Conservation (phyloP, 2,329 filamentous ascomycete species). For the Ophiostoma piceae region DNA sequence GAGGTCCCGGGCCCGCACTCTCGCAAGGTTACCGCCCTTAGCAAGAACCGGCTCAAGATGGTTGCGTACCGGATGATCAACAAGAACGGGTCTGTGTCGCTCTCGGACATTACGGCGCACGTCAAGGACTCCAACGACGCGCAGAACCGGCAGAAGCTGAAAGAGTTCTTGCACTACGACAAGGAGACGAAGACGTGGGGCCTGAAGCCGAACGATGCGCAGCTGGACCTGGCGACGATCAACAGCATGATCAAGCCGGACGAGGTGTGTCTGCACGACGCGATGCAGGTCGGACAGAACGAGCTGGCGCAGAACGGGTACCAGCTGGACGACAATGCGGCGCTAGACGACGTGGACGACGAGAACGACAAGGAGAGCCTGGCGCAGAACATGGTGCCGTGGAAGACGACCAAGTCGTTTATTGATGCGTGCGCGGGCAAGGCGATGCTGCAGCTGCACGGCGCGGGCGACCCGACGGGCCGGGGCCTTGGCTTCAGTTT, state of each 20-base stretch:
- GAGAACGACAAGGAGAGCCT: constrained; percentile 65
- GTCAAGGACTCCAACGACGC: constrained; percentile 90
- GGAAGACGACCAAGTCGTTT: constrained; percentile 96
- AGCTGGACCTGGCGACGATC: constrained; percentile 76
- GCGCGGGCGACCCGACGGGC: constrained; percentile 89
- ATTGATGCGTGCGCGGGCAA: constrained; percentile 89
- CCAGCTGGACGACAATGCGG: constrained; percentile 56
- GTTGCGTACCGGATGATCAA: constrained; percentile 84
- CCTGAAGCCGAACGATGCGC: constrained; percentile 63
- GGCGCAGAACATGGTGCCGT: constrained; percentile 86
- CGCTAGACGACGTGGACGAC: constrained; percentile 61
- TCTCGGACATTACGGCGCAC: constrained; percentile 85
- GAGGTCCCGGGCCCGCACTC: constrained; percentile 93
- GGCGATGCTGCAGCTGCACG: constrained; percentile 92
- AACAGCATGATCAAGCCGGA: constrained; percentile 90
- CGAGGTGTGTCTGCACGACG: constrained; percentile 88
- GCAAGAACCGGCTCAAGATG: constrained; percentile 95
- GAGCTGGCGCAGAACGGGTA: constrained; percentile 89
- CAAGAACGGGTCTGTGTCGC: constrained; percentile 65
- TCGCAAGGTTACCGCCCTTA: constrained; percentile 91
- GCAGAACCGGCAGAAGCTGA: constrained; percentile 93
- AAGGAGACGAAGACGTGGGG: constrained; percentile 86
- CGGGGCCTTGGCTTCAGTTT: constrained; percentile 94
- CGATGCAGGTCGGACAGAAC: constrained; percentile 93
- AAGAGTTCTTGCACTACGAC: constrained; percentile 90